These are phyloP conservation scores for Daphne laureola DNA, from an alignment of 441 rosid species.

Conservation along the genomic window DNA sequence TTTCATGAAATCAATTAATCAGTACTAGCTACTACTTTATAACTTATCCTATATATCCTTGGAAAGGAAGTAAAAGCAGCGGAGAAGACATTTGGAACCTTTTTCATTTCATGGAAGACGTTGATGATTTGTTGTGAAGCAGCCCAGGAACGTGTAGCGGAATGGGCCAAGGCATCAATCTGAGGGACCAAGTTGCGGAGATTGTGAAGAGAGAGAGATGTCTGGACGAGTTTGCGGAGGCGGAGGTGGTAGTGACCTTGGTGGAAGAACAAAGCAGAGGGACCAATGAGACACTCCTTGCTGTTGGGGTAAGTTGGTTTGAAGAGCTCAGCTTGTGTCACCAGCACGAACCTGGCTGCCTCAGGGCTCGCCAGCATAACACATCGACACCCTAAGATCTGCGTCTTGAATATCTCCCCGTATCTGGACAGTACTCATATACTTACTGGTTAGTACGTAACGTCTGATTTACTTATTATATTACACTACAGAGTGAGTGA, in stretches of 20 bases:
- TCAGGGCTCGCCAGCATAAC: constrained; percentile 88
- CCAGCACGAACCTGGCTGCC: constrained; percentile 68
- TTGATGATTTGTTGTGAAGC: constrained; percentile 32
- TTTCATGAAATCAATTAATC: too few relatives aligned
- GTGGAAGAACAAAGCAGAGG: constrained; percentile 78
- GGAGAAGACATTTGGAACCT: too few relatives aligned
- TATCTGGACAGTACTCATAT: too few relatives aligned
- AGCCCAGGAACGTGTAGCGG: constrained; percentile 42
- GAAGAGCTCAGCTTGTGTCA: constrained; percentile 63
- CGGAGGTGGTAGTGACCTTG: constrained; percentile 71
- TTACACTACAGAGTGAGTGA: too few relatives aligned
- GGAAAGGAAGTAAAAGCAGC: too few relatives aligned
- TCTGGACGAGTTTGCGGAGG: constrained; percentile 53
- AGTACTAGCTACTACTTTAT: too few relatives aligned
- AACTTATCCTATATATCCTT: too few relatives aligned
- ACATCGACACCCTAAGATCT: constrained; percentile 88
- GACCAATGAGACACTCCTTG: constrained; percentile 83
- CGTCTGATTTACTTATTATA: too few relatives aligned
- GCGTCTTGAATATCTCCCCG: constrained; percentile 90
- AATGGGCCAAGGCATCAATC: constrained; percentile 43
- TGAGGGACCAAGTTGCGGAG: constrained; percentile 48
- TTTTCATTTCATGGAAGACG: constrained; percentile 63
- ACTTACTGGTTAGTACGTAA: too few relatives aligned
- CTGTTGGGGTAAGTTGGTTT: constrained; percentile 89
- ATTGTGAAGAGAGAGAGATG: constrained; percentile 40